These are phyloP conservation scores for Dactylellina haptotyla DNA, from an alignment of 2,329 filamentous ascomycete species.

Conservation along the genomic window DNA sequence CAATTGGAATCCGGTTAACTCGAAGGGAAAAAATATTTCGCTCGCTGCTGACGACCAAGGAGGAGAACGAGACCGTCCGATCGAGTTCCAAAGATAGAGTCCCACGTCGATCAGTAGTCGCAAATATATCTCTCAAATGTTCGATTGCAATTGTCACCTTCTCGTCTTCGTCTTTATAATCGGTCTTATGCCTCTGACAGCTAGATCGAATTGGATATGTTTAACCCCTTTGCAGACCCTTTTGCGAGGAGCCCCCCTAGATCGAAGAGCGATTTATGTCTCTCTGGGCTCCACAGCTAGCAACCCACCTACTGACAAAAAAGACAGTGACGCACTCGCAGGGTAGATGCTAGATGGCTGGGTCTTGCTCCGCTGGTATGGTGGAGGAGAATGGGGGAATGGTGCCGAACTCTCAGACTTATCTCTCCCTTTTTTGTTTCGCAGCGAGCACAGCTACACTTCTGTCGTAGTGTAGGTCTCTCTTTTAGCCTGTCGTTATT, in stretches of 20 bases:
- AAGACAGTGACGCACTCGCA: constrained; percentile 46
- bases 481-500: constrained; percentile 50
- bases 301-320: constrained; percentile 9
- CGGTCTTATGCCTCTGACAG: constrained; percentile 16
- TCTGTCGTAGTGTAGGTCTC: background rate
- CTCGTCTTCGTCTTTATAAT: constrained; percentile 18
- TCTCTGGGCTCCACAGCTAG: constrained; percentile 26
- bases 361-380: constrained; percentile 14
- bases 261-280: constrained; percentile 51
- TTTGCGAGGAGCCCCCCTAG: constrained; percentile 10
- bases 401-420: background rate
- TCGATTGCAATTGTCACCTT: constrained; percentile 12
- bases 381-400: constrained; percentile 1
- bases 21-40: background rate
- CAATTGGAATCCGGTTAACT: background rate
- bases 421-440: constrained; percentile 19
- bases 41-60: background rate
- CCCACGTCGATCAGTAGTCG: no score
- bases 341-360: constrained; percentile 26
- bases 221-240: constrained; percentile 10
- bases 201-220: constrained; percentile 22
- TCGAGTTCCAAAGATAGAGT: background rate
- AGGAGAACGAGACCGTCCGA: constrained; percentile 39
- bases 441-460: constrained; percentile 3
- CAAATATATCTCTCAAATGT: constrained; percentile 28